A percentile compares a stretch with the other conserved stretches of the same genome.
phyloP scores from a whole-genome alignment of 192 early-diverging fungal genomes.

The Entomortierella beljakovae region DNA sequence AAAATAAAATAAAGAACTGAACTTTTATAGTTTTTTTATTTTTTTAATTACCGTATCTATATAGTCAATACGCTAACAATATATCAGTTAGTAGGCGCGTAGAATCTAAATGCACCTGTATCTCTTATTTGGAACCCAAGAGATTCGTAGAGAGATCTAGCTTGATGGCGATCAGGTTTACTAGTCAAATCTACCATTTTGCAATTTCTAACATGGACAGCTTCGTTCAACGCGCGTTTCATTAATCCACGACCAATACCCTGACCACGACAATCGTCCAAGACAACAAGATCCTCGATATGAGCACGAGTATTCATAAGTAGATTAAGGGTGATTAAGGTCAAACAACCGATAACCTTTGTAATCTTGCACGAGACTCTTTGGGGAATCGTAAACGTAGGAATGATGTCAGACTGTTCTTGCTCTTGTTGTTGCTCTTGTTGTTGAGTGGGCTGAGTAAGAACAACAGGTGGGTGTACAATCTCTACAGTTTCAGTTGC shows the following conservation, averaged over 20 bases:
- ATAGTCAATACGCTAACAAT: neutral
- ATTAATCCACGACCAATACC: conserved; percentile 53
- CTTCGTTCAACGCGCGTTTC: conserved; percentile 36
- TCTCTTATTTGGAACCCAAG: conserved; percentile 58
- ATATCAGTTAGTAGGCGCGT: neutral
- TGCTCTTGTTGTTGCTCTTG: neutral
- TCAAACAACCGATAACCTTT: conserved; percentile 53
- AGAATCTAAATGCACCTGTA: conserved; percentile 58
- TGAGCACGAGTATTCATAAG: conserved; percentile 59
- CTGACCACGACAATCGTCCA: conserved; percentile 30
- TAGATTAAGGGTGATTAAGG: conserved; percentile 41
- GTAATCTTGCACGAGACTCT: conserved; percentile 14
- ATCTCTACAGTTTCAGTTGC: conserved; percentile 9
- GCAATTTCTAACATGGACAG: conserved; percentile 27
- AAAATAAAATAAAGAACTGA: neutral
- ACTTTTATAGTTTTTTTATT: conserved; percentile 8
- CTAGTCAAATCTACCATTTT: conserved; percentile 59
- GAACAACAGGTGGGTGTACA: conserved; percentile 1
- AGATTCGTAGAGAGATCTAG: conserved; percentile 58
- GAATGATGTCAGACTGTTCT: neutral
- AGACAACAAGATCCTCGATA: conserved; percentile 64
- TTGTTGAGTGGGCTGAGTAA: neutral
- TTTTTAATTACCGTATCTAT: neutral
- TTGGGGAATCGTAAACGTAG: neutral
- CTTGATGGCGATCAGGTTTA: conserved; percentile 58